phyloP scores from a whole-genome alignment of 345 rosid species.

The Salix viminalis region DNA sequence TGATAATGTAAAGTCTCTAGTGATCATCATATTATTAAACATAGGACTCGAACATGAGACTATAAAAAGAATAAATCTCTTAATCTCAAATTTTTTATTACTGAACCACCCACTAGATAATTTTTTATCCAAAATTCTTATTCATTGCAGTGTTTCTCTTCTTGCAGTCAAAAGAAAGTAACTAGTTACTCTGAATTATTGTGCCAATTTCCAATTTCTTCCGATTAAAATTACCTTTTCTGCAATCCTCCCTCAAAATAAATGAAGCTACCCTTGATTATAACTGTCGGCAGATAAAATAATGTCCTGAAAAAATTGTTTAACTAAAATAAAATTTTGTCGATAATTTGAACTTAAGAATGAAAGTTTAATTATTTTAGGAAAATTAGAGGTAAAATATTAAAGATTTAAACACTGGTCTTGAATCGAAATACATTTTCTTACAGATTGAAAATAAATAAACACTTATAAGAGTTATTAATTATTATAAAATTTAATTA shows the following conservation, averaged over 20 bases:
- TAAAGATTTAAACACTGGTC: not conserved
- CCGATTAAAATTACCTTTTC: not conserved
- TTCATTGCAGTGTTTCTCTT: not conserved
- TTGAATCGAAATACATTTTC: not conserved
- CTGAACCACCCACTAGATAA: no score
- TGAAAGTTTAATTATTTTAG: no score
- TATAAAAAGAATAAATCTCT: no score
- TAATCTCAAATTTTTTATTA: no score
- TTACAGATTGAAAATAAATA: not conserved
- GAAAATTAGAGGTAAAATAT: not conserved
- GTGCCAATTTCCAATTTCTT: not conserved
- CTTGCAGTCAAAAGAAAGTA: not conserved
- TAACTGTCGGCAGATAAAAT: not conserved
- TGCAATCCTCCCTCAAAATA: not conserved
- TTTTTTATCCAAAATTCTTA: no score
- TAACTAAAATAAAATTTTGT: no score
- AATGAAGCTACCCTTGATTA: no score
- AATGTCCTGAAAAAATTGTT: not conserved
- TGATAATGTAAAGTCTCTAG: no score
- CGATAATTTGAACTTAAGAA: no score
- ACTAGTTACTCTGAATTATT: not conserved
- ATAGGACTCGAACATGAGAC: no score
- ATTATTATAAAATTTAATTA: no score
- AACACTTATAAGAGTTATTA: no score
- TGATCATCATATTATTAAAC: accelerated